Evolutionary conservation across 2,329 filamentous ascomycete species (phyloP).

Genomic region (Apiospora rasikravindrae): DNA sequence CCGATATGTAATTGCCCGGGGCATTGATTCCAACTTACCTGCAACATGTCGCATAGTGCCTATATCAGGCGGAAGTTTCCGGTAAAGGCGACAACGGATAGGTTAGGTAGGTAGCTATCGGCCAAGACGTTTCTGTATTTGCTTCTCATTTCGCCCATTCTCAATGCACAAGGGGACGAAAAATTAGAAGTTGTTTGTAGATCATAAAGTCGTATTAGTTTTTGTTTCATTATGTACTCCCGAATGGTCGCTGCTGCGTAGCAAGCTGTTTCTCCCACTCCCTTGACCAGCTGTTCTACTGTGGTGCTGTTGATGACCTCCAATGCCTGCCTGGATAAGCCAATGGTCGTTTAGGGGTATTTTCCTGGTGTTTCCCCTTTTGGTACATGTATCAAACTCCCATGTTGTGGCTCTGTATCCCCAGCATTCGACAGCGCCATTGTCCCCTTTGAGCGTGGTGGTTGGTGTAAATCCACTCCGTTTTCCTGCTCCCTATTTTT

Average conservation of each 20-base stretch:
- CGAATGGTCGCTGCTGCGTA: constrained; percentile 6
- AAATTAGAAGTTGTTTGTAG: background rate
- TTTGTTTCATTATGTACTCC: constrained; percentile 3
- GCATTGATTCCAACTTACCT: background rate
- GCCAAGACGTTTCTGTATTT: too few species aligned
- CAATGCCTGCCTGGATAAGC: constrained; percentile 14
- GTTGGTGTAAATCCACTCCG: background rate
- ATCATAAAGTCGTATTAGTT: constrained; percentile 15
- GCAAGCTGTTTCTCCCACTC: constrained; percentile 4
- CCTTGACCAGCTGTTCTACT: background rate
- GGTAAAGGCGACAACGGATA: background rate
- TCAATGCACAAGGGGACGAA: background rate
- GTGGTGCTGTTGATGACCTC: background rate
- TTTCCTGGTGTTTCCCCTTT: background rate
- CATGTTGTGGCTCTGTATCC: background rate
- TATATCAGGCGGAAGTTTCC: background rate
- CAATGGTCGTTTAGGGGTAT: constrained; percentile 13
- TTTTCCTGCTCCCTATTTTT: background rate
- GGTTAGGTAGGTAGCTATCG: too few species aligned
- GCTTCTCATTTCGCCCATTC: too few species aligned
- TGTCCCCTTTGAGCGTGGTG: background rate
- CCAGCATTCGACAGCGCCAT: background rate
- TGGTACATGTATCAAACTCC: background rate
- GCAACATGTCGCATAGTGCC: too few species aligned
- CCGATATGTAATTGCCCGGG: background rate